Evolutionary conservation across 129 eudicot genomes (phyloP).

Genomic region (Helichrysum umbraculigerum): DNA sequence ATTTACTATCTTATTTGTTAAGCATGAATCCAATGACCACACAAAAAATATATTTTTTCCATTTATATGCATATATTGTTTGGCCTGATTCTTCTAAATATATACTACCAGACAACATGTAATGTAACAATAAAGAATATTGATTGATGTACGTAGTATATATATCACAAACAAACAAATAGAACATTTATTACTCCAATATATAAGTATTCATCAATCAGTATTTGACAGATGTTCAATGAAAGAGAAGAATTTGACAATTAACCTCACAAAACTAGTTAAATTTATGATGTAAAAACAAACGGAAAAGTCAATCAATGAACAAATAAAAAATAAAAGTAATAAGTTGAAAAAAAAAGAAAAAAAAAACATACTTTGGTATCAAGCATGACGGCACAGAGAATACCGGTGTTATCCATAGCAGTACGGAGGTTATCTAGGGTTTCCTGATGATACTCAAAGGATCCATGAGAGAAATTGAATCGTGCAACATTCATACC

Average conservation of each 20-base stretch:
- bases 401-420: slow-evolving; percentile 57
- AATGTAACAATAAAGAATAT: neutral
- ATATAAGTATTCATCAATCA: neutral
- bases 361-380: slow-evolving; percentile 42
- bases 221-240: slow-evolving; percentile 14
- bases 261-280: slow-evolving; percentile 8
- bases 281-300: neutral
- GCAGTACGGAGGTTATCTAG: slow-evolving; percentile 58
- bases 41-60: neutral
- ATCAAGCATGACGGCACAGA: slow-evolving; percentile 75
- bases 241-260: slow-evolving; percentile 15
- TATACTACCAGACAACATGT: neutral
- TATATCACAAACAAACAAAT: slow-evolving; percentile 21
- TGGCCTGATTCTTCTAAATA: neutral
- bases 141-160: neutral
- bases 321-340: neutral
- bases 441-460: slow-evolving; percentile 67
- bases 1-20: neutral
- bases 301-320: neutral
- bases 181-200: neutral
- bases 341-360: neutral
- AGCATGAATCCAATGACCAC: slow-evolving; percentile 3
- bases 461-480: slow-evolving; percentile 71
- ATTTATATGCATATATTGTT: neutral
- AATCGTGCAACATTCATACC: slow-evolving; percentile 80